Conservation (phyloP, 257 asterid genomes). For the Thymus quinquecostatus region DNA sequence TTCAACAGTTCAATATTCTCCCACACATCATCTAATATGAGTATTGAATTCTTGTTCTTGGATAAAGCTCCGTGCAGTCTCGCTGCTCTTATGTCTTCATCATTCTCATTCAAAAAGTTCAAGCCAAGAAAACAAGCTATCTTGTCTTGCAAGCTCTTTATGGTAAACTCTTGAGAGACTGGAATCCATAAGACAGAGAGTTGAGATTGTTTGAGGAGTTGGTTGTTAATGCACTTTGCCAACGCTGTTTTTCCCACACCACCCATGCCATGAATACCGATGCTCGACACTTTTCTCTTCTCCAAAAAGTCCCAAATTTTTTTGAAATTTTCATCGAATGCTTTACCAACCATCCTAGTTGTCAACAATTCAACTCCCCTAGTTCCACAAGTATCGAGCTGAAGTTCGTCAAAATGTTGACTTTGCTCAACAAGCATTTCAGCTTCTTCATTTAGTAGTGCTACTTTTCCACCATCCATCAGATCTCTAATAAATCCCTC, state of each 20-base stretch:
- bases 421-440: too few relatives aligned
- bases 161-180: constrained; percentile 2
- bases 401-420: too few relatives aligned
- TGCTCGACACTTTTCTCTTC: not conserved
- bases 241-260: too few relatives aligned
- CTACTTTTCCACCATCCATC: too few relatives aligned
- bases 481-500: too few relatives aligned
- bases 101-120: not conserved
- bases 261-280: not conserved
- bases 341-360: too few relatives aligned
- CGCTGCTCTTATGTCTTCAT: constrained; percentile 6
- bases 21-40: constrained; percentile 24
- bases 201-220: not conserved
- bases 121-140: not conserved
- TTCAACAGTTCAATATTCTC: not conserved
- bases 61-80: not conserved
- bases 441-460: too few relatives aligned
- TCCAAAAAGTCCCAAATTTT: not conserved
- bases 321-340: too few relatives aligned
- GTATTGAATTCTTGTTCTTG: not conserved
- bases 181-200: constrained; percentile 1
- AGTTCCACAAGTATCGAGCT: too few relatives aligned
- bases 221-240: not conserved
- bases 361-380: too few relatives aligned
- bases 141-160: constrained; percentile 18